phyloP scores from a whole-genome alignment of 805 yeast species.

The Cyberlindnera euphorbiiphila region DNA sequence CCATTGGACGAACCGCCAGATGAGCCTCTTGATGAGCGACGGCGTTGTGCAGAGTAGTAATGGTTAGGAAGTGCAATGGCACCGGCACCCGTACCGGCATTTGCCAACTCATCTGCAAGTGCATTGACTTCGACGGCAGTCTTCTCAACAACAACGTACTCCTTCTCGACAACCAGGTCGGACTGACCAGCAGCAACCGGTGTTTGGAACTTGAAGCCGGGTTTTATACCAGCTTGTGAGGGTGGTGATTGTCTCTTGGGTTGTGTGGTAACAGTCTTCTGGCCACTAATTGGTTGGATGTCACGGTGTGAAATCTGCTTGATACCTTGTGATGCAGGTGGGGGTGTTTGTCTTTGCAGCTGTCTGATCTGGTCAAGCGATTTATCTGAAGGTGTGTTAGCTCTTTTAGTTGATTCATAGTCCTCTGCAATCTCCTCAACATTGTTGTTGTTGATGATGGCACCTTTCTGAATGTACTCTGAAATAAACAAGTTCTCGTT shows the following conservation, averaged over 20 bases:
- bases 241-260: slow-evolving; percentile 12
- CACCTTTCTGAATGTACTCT: slow-evolving; percentile 56
- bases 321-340: slow-evolving; percentile 9
- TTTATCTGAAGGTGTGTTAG: slow-evolving; percentile 3
- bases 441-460: slow-evolving; percentile 21
- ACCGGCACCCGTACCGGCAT: slow-evolving; percentile 49
- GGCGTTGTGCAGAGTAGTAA: slow-evolving; percentile 20
- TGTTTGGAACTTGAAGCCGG: slow-evolving; percentile 17
- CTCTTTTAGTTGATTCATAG: slow-evolving; percentile 12
- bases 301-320: slow-evolving; percentile 26
- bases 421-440: slow-evolving; percentile 16
- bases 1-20: slow-evolving; percentile 43
- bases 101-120: slow-evolving; percentile 85
- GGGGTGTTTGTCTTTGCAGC: slow-evolving; percentile 7
- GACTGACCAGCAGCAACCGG: slow-evolving; percentile 29
- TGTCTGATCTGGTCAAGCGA: slow-evolving; percentile 7
- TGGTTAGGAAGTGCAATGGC: slow-evolving; percentile 37
- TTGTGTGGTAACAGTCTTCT: slow-evolving; percentile 5
- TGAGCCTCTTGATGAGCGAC: slow-evolving; percentile 42
- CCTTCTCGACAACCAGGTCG: slow-evolving; percentile 64
- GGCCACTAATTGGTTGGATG: slow-evolving; percentile 24
- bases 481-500: slow-evolving; percentile 82
- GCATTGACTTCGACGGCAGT: slow-evolving; percentile 94
- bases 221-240: slow-evolving; percentile 11
- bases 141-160: slow-evolving; percentile 92